phyloP scores from a whole-genome alignment of 176 grass and related monocot species.

The Paspalum notatum region DNA sequence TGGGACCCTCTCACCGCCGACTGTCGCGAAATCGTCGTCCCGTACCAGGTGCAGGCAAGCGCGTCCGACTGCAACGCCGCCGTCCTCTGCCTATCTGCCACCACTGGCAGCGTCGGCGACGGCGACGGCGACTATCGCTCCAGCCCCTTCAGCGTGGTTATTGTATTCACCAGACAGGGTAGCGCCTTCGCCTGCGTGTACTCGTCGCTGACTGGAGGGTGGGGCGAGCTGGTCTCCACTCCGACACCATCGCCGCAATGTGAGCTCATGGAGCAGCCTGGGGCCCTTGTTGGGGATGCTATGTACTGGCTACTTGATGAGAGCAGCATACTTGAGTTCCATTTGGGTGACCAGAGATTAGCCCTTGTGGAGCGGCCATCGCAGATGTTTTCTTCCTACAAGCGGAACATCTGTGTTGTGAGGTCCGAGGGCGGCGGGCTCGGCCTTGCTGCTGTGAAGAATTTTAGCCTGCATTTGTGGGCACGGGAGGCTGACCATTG shows the following conservation, averaged over 20 bases:
- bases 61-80: neutral
- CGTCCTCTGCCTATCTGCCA: neutral
- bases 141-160: neutral
- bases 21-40: neutral
- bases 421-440: neutral
- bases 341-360: neutral
- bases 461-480: conserved; percentile 24
- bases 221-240: conserved; percentile 2
- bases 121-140: neutral
- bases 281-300: conserved; percentile 6
- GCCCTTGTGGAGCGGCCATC: neutral
- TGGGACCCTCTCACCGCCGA: conserved; percentile 26
- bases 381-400: neutral
- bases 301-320: conserved; percentile 32
- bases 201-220: neutral
- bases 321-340: conserved; percentile 22
- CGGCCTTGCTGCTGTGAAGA: conserved; percentile 14
- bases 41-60: neutral
- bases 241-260: neutral
- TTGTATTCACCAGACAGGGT: neutral
- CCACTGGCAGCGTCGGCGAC: neutral
- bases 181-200: conserved; percentile 10
- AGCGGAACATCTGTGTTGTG: conserved; percentile 24
- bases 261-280: conserved; percentile 12
- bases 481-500: neutral